Conservation (phyloP, 371 early-diverging fungal species). For the Actinomortierella ambigua region DNA sequence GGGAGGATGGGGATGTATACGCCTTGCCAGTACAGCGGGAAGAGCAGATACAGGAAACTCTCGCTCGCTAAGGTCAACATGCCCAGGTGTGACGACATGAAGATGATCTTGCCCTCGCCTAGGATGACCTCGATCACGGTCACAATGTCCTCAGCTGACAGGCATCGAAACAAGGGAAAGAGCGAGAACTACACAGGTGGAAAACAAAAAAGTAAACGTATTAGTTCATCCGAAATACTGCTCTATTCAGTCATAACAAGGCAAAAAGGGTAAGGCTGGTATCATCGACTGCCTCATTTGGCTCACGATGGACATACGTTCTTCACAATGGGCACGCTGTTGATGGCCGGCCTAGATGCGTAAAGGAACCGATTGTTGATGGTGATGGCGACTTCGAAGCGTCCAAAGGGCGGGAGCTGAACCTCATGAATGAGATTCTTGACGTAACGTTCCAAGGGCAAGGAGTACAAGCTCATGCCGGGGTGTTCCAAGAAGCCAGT, state of each 20-base stretch:
- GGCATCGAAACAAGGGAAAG: slow-evolving; percentile 74
- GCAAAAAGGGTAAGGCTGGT: no score
- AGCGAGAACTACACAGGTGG: slow-evolving; percentile 70
- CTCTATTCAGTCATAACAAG: no score
- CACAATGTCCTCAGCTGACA: slow-evolving; percentile 74
- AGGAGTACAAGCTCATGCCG: slow-evolving; percentile 43
- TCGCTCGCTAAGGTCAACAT: slow-evolving; percentile 81
- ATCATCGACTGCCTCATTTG: no score
- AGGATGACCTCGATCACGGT: slow-evolving; percentile 72
- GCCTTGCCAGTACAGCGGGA: slow-evolving; percentile 84
- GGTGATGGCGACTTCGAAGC: slow-evolving; percentile 73
- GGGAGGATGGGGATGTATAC: slow-evolving; percentile 84
- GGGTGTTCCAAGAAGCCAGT: slow-evolving; percentile 59
- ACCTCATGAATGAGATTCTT: slow-evolving; percentile 77
- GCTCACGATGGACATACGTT: slow-evolving; percentile 55
- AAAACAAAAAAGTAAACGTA: not conserved
- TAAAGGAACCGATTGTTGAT: slow-evolving; percentile 69
- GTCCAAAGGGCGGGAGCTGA: slow-evolving; percentile 82
- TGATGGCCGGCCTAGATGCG: slow-evolving; percentile 78
- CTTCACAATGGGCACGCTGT: slow-evolving; percentile 75
- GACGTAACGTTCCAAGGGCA: slow-evolving; percentile 65
- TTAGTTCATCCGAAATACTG: no score
- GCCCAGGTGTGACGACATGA: slow-evolving; percentile 69
- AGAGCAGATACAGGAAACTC: slow-evolving; percentile 69
- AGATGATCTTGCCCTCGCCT: slow-evolving; percentile 77